Conservation (phyloP, 2,329 filamentous ascomycete genomes). For the Pseudogymnoascus sp. region DNA sequence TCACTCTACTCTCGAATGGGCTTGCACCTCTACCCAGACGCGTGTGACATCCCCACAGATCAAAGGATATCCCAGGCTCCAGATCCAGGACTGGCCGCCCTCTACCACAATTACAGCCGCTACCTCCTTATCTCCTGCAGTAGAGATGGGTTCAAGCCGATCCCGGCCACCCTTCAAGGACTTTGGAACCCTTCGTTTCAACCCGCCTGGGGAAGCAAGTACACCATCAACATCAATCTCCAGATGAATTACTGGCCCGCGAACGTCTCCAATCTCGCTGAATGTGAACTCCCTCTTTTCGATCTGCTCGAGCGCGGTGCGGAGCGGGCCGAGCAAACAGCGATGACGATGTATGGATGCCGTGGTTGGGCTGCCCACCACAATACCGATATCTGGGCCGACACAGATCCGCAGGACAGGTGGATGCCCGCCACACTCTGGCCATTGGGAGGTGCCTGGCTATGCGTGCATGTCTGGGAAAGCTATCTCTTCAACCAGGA, state of each 20-base stretch:
- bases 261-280: constrained; percentile 27
- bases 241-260: constrained; percentile 49
- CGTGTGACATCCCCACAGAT: constrained; percentile 28
- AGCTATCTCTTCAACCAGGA: constrained; percentile 33
- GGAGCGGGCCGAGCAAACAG: constrained; percentile 28
- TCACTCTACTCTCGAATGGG: constrained; percentile 29
- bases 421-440: constrained; percentile 32
- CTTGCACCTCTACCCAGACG: constrained; percentile 24
- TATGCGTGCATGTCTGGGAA: constrained; percentile 35
- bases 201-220: constrained; percentile 42
- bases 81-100: constrained; percentile 20
- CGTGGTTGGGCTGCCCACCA: constrained; percentile 28
- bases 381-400: constrained; percentile 31
- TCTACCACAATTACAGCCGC: constrained; percentile 35
- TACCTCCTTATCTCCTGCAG: constrained; percentile 35
- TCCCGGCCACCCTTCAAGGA: constrained; percentile 40
- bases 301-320: constrained; percentile 34
- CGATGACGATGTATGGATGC: constrained; percentile 26
- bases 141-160: constrained; percentile 22
- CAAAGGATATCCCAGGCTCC: constrained; percentile 20
- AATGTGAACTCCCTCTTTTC: constrained; percentile 36
- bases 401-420: constrained; percentile 28
- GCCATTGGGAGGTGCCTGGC: constrained; percentile 37
- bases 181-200: constrained; percentile 39
- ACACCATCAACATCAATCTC: constrained; percentile 46